Conservation (phyloP, 129 eudicot species). For the Escallonia rubra region DNA sequence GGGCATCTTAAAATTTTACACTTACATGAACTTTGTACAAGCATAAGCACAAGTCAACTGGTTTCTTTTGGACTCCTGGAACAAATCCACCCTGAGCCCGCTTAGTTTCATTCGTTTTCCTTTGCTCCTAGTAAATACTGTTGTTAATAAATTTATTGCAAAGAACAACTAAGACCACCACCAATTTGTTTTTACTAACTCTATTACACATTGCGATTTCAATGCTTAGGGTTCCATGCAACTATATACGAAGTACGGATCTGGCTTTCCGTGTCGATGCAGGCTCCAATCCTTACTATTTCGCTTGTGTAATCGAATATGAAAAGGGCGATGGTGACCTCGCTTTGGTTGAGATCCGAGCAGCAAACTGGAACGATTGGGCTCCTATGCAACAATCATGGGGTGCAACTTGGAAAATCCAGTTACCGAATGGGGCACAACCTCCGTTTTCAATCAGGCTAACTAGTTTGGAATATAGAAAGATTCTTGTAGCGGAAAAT, state of each 20-base stretch:
- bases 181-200: too few species aligned
- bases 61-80: too few species aligned
- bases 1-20: too few species aligned
- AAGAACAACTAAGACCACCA: too few species aligned
- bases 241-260: neutral
- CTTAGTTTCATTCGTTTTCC: too few species aligned
- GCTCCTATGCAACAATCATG: neutral
- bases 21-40: too few species aligned
- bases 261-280: neutral
- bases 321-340: neutral
- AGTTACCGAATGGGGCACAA: neutral
- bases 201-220: neutral
- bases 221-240: neutral
- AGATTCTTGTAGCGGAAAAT: neutral
- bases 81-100: too few species aligned
- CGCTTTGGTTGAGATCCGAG: neutral
- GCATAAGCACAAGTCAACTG: too few species aligned
- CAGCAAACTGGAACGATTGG: neutral
- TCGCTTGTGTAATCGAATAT: neutral
- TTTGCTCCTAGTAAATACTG: too few species aligned
- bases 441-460: neutral
- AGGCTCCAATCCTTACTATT: neutral
- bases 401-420: neutral
- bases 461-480: neutral
- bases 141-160: too few species aligned